phyloP scores from a whole-genome alignment of 2,329 filamentous ascomycete genomes.

The Pseudocercospora macadamiae region DNA sequence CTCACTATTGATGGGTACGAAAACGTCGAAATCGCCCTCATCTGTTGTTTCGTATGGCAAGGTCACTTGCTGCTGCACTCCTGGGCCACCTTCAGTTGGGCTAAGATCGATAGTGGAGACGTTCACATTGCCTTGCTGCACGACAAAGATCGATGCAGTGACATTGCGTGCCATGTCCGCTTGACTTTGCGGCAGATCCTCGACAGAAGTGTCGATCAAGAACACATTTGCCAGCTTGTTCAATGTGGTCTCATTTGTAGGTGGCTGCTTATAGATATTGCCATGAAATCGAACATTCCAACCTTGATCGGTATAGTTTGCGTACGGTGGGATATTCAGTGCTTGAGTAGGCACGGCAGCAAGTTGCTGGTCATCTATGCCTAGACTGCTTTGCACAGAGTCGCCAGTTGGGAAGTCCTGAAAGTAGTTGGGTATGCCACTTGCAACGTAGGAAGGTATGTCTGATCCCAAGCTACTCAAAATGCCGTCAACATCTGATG shows the following conservation, averaged over 20 bases:
- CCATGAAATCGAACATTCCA: conserved; percentile 79
- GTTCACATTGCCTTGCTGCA: conserved; percentile 68
- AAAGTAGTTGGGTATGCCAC: conserved; percentile 68
- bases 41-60: conserved; percentile 68
- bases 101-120: conserved; percentile 64
- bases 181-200: conserved; percentile 60
- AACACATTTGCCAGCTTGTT: conserved; percentile 72
- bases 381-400: conserved; percentile 63
- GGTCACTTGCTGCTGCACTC: conserved; percentile 61
- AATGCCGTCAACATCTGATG: conserved; percentile 44
- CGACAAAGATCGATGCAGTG: conserved; percentile 72
- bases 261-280: conserved; percentile 79
- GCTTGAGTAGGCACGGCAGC: conserved; percentile 69
- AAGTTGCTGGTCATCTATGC: conserved; percentile 61
- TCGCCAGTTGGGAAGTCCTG: conserved; percentile 63
- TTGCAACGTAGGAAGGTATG: conserved; percentile 63
- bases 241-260: conserved; percentile 65
- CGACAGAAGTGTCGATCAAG: conserved; percentile 65
- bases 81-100: conserved; percentile 57
- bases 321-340: conserved; percentile 67
- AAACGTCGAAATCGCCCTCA: conserved; percentile 74
- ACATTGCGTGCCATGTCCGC: conserved; percentile 72
- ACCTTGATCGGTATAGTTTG: conserved; percentile 76
- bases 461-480: conserved; percentile 57
- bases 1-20: conserved; percentile 65